Percentiles rank a stretch among this genome's conserved stretches.
These are phyloP conservation scores for Russula vinacea DNA, from an alignment of 768 basidiomycete genomes.

Conservation along the genomic window DNA sequence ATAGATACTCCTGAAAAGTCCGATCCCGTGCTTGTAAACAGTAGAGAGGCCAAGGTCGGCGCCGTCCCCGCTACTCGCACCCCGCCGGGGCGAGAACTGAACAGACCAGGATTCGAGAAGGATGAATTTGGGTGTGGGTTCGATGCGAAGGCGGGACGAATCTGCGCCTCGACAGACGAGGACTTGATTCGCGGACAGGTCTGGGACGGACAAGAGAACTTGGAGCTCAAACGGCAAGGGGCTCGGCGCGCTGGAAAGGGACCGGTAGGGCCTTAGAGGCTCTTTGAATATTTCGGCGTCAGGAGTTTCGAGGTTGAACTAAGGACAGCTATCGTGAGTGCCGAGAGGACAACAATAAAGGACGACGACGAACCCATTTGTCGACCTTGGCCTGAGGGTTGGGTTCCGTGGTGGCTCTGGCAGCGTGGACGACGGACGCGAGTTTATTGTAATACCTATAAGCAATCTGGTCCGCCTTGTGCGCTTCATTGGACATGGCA, in stretches of 20 bases:
- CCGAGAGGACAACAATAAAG: not conserved
- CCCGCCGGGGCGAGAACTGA: constrained; percentile 38
- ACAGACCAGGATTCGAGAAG: constrained; percentile 72
- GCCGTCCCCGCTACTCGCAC: constrained; percentile 29
- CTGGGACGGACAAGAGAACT: constrained; percentile 68
- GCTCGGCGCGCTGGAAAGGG: constrained; percentile 46
- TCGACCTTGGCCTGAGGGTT: constrained; percentile 52
- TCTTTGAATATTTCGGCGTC: constrained; percentile 67
- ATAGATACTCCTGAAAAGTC: constrained; percentile 74
- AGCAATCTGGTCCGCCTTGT: constrained; percentile 83
- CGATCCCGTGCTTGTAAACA: constrained; percentile 83
- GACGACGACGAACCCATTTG: constrained; percentile 65
- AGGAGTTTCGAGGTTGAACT: constrained; percentile 83
- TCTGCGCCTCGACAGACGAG: constrained; percentile 63
- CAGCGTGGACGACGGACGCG: constrained; percentile 68
- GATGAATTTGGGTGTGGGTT: constrained; percentile 65
- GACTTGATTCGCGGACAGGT: constrained; percentile 64
- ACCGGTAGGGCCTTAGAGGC: constrained; percentile 57
- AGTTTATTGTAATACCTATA: constrained; percentile 82
- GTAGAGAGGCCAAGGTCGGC: constrained; percentile 66
- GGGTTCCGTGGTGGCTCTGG: constrained; percentile 59
- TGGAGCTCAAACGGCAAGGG: constrained; percentile 58
- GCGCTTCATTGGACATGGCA: constrained; percentile 53
- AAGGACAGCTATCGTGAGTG: constrained; percentile 8
- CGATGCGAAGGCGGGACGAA: constrained; percentile 51